Base-by-base conservation (phyloP, 2,329 filamentous ascomycete species). In the Pleoardoris graminearum region DNA sequence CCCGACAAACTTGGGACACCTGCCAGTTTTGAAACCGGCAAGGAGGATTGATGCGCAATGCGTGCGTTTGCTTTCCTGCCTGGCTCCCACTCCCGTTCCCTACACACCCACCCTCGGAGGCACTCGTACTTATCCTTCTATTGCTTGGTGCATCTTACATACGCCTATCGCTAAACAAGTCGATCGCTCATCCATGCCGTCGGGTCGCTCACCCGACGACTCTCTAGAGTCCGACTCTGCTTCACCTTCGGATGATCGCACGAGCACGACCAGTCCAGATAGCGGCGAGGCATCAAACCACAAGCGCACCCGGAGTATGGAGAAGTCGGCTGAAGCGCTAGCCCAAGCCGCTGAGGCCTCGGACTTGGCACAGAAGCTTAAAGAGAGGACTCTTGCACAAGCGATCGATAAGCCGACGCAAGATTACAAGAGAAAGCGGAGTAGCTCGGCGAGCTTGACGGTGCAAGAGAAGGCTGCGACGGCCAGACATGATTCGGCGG, bases 351-450 rank as follows among this genome's bases (percentile, higher is more conserved):
- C 43, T 8, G 43, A 30, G 30, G 12, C 21, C 14, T 36, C 43
- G 19, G 4, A 2, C 4, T 21, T 46, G 12, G 43, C 43, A 1
- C 7, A 19, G 29, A 46, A 27, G 21, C 5, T 46, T 11, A 16
- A 14, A 22, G n/a, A 35, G 7, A 44, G 27, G 17, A 17, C 21
- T 17, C 11, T 27, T 21, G 27, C n/a, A 11, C 16, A 22, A 16
- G 27, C 41, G 12, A 46, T 46, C 14, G 43, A 46, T 16, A 46
- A 46, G 29, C 30, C 43, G 12, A 25, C 43, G 14, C 19, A 36
- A 11, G 21, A 35, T 4, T 35, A 36, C 12, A 11, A n/a, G 21
- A 11, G 30, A 14, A 46, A 25, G 19, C 11, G 43, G 10, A 36
- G 4, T 12, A 36, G 30, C 22, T 23, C 21, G 19, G 21, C 30